Evolutionary conservation across 2,329 filamentous ascomycete genomes (phyloP).

Genomic region (Chaetomium strumarium): DNA sequence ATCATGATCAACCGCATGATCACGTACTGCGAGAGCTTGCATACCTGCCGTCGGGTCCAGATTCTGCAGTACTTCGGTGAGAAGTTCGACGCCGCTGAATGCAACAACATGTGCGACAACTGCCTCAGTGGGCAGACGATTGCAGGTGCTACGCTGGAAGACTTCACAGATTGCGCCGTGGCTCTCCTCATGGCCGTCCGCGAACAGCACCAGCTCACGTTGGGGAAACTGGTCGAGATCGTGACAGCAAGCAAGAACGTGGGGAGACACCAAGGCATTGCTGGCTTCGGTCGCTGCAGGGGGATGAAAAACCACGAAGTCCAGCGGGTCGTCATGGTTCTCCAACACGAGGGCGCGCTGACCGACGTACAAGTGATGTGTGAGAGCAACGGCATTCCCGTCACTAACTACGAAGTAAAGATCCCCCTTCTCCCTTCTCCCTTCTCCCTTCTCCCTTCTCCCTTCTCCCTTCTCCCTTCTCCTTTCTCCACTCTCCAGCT

Average conservation of each 20-base stretch:
- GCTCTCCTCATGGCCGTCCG: slow-evolving; percentile 65
- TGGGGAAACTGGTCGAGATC: slow-evolving; percentile 78
- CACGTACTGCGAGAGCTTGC: slow-evolving; percentile 82
- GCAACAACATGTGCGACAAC: slow-evolving; percentile 78
- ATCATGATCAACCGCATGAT: slow-evolving; percentile 81
- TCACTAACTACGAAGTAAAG: slow-evolving; percentile 65
- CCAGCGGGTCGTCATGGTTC: slow-evolving; percentile 74
- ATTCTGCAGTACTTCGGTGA: slow-evolving; percentile 95
- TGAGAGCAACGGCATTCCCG: slow-evolving; percentile 57
- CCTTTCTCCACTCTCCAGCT: not conserved
- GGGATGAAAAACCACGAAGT: slow-evolving; percentile 68
- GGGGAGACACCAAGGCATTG: slow-evolving; percentile 48
- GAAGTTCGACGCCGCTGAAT: slow-evolving; percentile 65
- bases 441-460: not conserved
- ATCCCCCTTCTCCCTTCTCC: slow-evolving; percentile 24
- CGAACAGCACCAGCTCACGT: slow-evolving; percentile 55
- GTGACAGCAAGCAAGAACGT: slow-evolving; percentile 62
- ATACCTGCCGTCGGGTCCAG: slow-evolving; percentile 80
- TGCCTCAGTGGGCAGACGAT: slow-evolving; percentile 62
- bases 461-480: slow-evolving; percentile 10
- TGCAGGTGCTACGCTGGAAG: slow-evolving; percentile 57
- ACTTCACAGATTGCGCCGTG: slow-evolving; percentile 70
- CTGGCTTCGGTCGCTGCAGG: slow-evolving; percentile 63
- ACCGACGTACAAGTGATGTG: slow-evolving; percentile 64
- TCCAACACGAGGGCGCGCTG: slow-evolving; percentile 69